Percentiles rank a stretch among this genome's conserved stretches.
Evolutionary conservation across 208 protist species (phyloP).

Genomic region (Leishmania lainsoni): DNA sequence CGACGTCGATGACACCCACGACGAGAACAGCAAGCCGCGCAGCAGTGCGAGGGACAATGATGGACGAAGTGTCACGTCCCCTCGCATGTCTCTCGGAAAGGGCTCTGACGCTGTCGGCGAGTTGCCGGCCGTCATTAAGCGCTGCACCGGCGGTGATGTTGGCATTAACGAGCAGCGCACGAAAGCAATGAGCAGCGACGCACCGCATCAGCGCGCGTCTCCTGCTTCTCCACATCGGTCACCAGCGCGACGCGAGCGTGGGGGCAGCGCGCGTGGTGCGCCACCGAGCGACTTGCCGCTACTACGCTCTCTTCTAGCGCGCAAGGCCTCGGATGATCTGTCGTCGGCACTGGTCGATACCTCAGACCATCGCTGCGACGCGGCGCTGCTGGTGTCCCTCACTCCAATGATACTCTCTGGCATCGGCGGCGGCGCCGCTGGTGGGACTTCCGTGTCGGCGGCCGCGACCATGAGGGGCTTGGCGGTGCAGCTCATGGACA

Average conservation of each 20-base stretch:
- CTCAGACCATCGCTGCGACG: constrained; percentile 32
- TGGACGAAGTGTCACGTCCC: neutral
- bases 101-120: neutral
- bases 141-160: constrained; percentile 24
- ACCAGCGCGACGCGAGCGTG: too few species aligned
- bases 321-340: constrained; percentile 32
- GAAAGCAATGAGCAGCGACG: neutral
- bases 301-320: constrained; percentile 28
- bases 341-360: constrained; percentile 35
- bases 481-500: constrained; percentile 14
- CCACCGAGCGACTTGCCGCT: constrained; percentile 23
- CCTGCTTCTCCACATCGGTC: neutral
- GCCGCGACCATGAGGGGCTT: constrained; percentile 18
- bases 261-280: neutral
- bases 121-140: constrained; percentile 16
- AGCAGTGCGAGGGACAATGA: neutral
- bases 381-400: constrained; percentile 66
- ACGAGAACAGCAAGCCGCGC: neutral
- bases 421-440: constrained; percentile 15
- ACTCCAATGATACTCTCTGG: constrained; percentile 75
- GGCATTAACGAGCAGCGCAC: neutral
- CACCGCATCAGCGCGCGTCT: neutral
- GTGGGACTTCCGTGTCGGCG: neutral
- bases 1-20: neutral
- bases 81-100: neutral